Conservation (phyloP, 148 eudicot genomes). For the Polygonum aviculare region DNA sequence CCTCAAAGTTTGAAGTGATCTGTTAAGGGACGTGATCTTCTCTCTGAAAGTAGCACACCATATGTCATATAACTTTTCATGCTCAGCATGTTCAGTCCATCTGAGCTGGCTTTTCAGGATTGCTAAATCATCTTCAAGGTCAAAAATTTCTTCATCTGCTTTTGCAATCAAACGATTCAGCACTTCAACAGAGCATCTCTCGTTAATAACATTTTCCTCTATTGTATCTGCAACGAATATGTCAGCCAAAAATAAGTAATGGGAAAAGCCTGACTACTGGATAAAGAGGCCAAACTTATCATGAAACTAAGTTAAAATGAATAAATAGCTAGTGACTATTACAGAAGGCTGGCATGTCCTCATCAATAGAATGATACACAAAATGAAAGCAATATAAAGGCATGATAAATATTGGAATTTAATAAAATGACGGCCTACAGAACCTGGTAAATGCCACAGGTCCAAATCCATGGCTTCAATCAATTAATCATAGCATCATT, state of each 20-base stretch:
- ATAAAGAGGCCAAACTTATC: not conserved
- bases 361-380: constrained; percentile 2
- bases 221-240: constrained; percentile 32
- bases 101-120: constrained; percentile 48
- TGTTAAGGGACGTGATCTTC: constrained; percentile 32
- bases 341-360: constrained; percentile 1
- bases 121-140: constrained; percentile 58
- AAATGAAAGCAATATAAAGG: not conserved
- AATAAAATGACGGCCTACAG: constrained; percentile 17
- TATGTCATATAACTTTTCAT: constrained; percentile 34
- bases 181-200: constrained; percentile 43
- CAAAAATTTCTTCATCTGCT: constrained; percentile 54
- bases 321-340: not conserved
- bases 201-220: constrained; percentile 45
- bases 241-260: not conserved
- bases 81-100: constrained; percentile 29
- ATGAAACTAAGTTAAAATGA: not conserved
- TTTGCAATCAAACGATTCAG: constrained; percentile 32
- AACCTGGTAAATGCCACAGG: constrained; percentile 30
- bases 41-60: constrained; percentile 31
- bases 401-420: not conserved
- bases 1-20: constrained; percentile 25
- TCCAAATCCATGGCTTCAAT: constrained; percentile 44
- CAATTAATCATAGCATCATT: constrained; percentile 8
- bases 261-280: not conserved